Base-by-base conservation (phyloP, 2,329 filamentous ascomycete species). In the Colletotrichum sublineola region DNA sequence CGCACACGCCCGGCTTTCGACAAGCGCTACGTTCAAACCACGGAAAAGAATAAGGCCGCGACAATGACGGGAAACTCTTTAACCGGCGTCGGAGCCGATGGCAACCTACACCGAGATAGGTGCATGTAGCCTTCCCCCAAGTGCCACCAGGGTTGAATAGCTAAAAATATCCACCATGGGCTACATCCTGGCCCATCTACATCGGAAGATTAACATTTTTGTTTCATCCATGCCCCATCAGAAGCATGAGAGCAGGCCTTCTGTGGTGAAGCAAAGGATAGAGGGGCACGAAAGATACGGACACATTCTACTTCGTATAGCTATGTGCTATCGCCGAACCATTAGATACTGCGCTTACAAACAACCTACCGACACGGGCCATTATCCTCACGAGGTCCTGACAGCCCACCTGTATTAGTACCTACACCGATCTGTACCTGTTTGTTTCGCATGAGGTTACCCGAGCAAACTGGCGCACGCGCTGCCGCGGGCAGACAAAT, bases 171-270 rank as follows among this genome's bases (percentile, higher is more conserved):
- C 63, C 67, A 65, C 66, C 58, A n/a, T 58, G 55, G 73, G 24
- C 66, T 73, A 38, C 46, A 74, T 64, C 72, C 68, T 68, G 57
- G 72, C 64, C 48, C 60, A 68, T 74, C 72, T 40, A 63, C 63
- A 60, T 74, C 68, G 72, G 72, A 74, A 74, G 68, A 74, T 74
- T 74, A 73, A 68, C 68, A 52, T 68, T 72, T 64, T 42, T 65
- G 68, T 73, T 74, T 72, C 72, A 74, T 61, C 63, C 58, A 57
- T 72, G 72, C 56, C 58, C 72, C 72, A 68, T 68, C 52, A 65
- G 64, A 67, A 62, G 58, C 68, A 72, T 42, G 58, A 62, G 69
- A 74, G 63, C 63, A 74, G 58, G 60, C 33, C 50, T 38, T 55
- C 6, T 33, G 58, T 18, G 58, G 33, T 18, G 36, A 24, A 62